These are phyloP conservation scores for Areca catechu DNA, from an alignment of 176 grass and related monocot genomes.

Conservation along the genomic window DNA sequence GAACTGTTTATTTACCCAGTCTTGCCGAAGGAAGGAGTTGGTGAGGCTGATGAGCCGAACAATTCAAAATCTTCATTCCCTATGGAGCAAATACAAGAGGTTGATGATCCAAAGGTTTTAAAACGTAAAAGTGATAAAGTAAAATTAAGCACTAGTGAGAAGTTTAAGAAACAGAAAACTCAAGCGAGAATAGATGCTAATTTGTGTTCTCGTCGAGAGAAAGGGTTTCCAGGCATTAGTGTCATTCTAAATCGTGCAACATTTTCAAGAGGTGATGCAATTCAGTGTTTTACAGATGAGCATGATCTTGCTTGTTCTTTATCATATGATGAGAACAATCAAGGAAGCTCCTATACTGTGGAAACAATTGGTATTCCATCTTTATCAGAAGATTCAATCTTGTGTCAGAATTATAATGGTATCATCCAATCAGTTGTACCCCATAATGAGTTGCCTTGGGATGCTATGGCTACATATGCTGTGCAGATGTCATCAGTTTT, in stretches of 20 bases:
- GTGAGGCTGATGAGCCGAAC: slow-evolving; percentile 65
- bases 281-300: slow-evolving; percentile 18
- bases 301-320: slow-evolving; percentile 39
- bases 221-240: slow-evolving; percentile 85
- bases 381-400: slow-evolving; percentile 20
- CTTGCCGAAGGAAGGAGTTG: slow-evolving; percentile 72
- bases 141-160: slow-evolving; percentile 26
- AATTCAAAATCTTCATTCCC: slow-evolving; percentile 15
- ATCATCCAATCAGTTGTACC: neutral
- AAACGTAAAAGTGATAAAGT: slow-evolving; percentile 47
- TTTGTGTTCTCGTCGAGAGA: slow-evolving; percentile 62
- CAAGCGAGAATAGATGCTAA: slow-evolving; percentile 41
- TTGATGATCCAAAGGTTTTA: slow-evolving; percentile 13
- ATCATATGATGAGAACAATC: slow-evolving; percentile 20
- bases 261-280: slow-evolving; percentile 25
- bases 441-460: slow-evolving; percentile 62
- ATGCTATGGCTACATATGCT: slow-evolving; percentile 50
- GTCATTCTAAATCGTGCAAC: slow-evolving; percentile 48
- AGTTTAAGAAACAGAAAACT: slow-evolving; percentile 60
- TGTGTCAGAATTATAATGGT: neutral
- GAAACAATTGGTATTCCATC: neutral
- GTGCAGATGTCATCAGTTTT: slow-evolving; percentile 22
- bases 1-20: slow-evolving; percentile 52
- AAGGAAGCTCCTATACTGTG: slow-evolving; percentile 19
- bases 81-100: slow-evolving; percentile 14